Base-by-base conservation (phyloP, 495 filamentous ascomycete species). In the Penicillium nucicola region DNA sequence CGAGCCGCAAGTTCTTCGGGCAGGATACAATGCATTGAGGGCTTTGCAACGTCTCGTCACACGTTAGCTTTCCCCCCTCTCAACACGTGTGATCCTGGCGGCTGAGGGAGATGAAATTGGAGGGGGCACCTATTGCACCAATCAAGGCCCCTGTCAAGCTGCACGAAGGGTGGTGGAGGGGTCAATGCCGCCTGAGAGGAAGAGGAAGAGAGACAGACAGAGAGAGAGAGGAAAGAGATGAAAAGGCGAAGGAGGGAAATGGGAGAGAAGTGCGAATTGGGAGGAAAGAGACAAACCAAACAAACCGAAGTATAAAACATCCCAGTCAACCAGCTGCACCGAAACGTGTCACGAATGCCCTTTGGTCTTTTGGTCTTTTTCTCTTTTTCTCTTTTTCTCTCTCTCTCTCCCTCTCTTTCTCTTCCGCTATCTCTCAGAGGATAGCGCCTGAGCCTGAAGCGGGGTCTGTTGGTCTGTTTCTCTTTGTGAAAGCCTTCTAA, bases 281-380 rank as follows among this genome's bases (percentile, higher is more conserved):
- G 33, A 35, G n/a, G n/a, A n/a, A n/a, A n/a, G n/a, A 32, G 25
- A 46, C 36, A 33, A 20, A 42, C n/a, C n/a, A 9, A 12, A 14
- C 19, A 23, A 45, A 15, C 19, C 38, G 23, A 19, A 20, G 30
- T 19, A 20, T 15, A 23, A 32, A 31, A 25, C 23, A 64, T 58
- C 58, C 61, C 53, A 56, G 60, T 37, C 36, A 37, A 48, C 50
- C 36, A 37, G 46, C 50, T 58, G 61, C 57, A 64, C 51, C 48
- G 60, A 64, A 62, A 64, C 61, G 61, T 64, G 61, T 55, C 58
- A 64, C 61, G 7, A 28, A 28, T 28, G 1, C 25, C 25, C 25
- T 8, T 28, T 28, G 25, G 7, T 28, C 25, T 28, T 28, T 28
- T 9, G 5, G 25, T 4, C 12, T 40, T 14, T 17, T 9, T 41